Base-by-base conservation (phyloP, 345 rosid species). In the Acer negundo region DNA sequence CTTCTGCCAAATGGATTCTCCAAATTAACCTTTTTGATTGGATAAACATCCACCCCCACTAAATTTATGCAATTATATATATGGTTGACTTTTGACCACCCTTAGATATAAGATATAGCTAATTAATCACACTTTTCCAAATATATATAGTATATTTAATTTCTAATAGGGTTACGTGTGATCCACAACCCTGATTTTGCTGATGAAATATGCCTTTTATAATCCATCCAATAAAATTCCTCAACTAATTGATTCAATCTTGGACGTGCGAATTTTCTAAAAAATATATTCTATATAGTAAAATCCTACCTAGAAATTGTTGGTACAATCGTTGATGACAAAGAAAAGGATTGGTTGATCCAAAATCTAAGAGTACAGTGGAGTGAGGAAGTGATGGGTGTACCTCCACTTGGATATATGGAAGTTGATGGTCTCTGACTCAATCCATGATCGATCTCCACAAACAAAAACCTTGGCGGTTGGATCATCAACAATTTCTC, bases 351-450 rank as follows among this genome's bases (percentile, higher is more conserved):
- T 12, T 56, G 62, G 62, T 56, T 17, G 62, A 19, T 56, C 20
- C 38, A 49, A 58, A 61, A 38, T 59, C 62, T 13, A 56, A 56
- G 15, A 23, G 38, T 35, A 35, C 38, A 35, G 38, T 17, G 35
- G 35, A 38, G 44, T 44, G 7, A 13, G 0, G 10, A 17, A 5
- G 40, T 62, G 65, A 58, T 23, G 63, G 17, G 22, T 74, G 69
- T 15, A 53, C 47, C 23, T 75, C 78, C 78, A 75, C 78, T 75
- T 55, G 11, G 38, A 63, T 28, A 28, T 28, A 28, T 22, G 40
- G 3, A 63, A 59, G 49, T 58, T 23, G 73, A 62, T 77, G 80
- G 61, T 3, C 31, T 77, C 75, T 77, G 80, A 77, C 80, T 77
- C 75, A 1, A 63, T 56, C 62, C 62, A 56, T 56, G 22, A 56